Evolutionary conservation across 768 basidiomycete species (phyloP), one percentile per base, ranked within the genome.

Genomic region (Russula sp.): DNA sequence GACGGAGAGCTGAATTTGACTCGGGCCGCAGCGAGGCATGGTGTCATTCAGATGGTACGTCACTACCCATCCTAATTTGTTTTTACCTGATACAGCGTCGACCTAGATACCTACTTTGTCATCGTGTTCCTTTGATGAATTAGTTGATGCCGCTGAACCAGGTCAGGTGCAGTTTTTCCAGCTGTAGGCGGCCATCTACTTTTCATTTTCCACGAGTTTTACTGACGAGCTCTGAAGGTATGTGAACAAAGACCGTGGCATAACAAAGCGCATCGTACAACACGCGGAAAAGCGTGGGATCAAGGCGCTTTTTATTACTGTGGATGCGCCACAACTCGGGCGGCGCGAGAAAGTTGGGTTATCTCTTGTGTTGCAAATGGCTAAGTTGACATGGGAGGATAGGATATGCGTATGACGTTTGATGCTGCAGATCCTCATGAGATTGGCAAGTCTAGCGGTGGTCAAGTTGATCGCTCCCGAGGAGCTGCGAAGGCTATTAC

Each of bases 381-480:
- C 20, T 43, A 8, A 20, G 46, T 51, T 63, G 51, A 63, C 50
- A 34, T 5, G 45, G 46, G n/a, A 46, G 43, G 7, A n/a, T 48
- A 83, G 84, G 96, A 98, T 70, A 98, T 98, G 94, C 81, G 96
- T 29, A 89, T 89, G 85, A 96, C 93, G 71, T 98, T 98, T 63
- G 91, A 89, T 42, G 93, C 88, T 2, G 88, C 86, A 38, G 84
- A 84, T 66, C 81, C 81, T 22, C 78, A 80, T 11, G 83, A 81
- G 61, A 80, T 83, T 9, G 69, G 71, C 8, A 81, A 79, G 65
- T 75, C 75, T n/a, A 73, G 74, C 13, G 72, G 77, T 16, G 77
- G 78, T 34, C 75, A 74, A 34, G 83, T 94, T 47, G 86, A 94
- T 69, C 83, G 89, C 46, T 85, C 88, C 56, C 90, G 97, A 71